Base-by-base conservation (phyloP, 1,284 basidiomycete species). In the Ganoderma lingzhi region DNA sequence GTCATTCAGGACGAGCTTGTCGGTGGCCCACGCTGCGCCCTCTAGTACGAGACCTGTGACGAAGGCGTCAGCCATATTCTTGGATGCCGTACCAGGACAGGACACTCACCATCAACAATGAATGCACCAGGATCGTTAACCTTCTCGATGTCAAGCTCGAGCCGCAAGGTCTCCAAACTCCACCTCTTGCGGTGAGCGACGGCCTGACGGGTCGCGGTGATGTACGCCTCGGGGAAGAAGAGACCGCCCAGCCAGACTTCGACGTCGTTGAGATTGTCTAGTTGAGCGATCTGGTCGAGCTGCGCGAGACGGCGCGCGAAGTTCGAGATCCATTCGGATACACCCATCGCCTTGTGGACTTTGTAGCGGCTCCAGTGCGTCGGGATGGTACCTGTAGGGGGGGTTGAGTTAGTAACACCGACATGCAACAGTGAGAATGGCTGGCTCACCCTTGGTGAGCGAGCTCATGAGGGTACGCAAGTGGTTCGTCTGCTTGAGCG, bases 211-310 rank as follows among this genome's bases (percentile, higher is more conserved):
- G 96, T 97, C 1, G 96, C 96, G 0, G 96, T 98, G 76, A 98
- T 88, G 80, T 96, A 98, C 2, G 96, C 96, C 77, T 97, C 95
- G 1, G 97, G 97, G 87, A 95, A 96, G 88, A 98, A 98, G 64
- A 98, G 80, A 0, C 95, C 94, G 42, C 96, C 96, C 15, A 98
- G 87, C 93, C 94, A 96, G 48, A 95, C 92, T 79, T 94, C 92
- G 44, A 96, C 85, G 71, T 94, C 85, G 72, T 84, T 88, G 68
- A 94, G 81, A 75, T 87, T 88, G 72, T 92, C 88, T 66, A 91
- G 84, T 6, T 82, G 79, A 0, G 93, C 90, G 71, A 97, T 91
- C n/a, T 84, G 81, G 68, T 95, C 89, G 45, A 98, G 86, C 79
- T 98, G 97, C 28, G 81, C 86, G 48, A 98, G 82, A 32, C 96